Evolutionary conservation across 2,329 filamentous ascomycete species (phyloP).

Genomic region (Lachnellula arida): DNA sequence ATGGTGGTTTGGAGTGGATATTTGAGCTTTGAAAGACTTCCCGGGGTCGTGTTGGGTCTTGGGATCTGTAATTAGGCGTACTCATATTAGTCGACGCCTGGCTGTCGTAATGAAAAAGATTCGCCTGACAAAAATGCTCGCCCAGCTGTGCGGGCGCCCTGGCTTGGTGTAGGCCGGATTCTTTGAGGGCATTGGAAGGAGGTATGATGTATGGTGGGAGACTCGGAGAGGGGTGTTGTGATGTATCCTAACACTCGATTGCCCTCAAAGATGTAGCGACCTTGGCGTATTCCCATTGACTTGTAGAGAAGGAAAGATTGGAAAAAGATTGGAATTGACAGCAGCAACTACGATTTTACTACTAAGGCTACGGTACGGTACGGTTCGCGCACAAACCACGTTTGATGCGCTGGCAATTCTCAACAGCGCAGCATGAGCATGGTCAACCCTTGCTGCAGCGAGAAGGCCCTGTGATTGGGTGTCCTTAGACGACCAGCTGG

Average conservation of each 20-base stretch:
- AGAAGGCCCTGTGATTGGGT: neutral
- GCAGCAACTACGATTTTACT: slow-evolving; percentile 5
- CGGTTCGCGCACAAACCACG: slow-evolving; percentile 26
- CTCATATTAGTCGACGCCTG: slow-evolving; percentile 8
- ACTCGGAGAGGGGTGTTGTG: neutral
- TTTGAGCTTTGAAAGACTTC: slow-evolving; percentile 21
- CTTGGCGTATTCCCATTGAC: too few relatives aligned
- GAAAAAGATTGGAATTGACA: slow-evolving; percentile 4
- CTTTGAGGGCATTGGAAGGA: neutral
- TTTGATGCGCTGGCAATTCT: slow-evolving; percentile 28
- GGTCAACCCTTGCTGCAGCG: slow-evolving; percentile 14
- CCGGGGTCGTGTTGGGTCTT: slow-evolving; percentile 22
- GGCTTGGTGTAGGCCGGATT: neutral
- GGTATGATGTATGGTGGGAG: neutral
- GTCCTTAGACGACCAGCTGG: neutral
- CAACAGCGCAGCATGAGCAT: slow-evolving; percentile 5
- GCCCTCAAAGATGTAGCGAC: too few relatives aligned
- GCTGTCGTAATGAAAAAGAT: slow-evolving; percentile 5
- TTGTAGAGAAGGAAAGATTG: neutral
- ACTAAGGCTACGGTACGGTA: slow-evolving; percentile 17
- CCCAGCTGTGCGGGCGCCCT: neutral
- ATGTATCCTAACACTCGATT: too few relatives aligned
- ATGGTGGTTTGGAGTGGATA: slow-evolving; percentile 8
- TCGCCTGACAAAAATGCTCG: neutral
- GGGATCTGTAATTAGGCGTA: slow-evolving; percentile 27